These are phyloP conservation scores for Pichia manshurica DNA, from an alignment of 805 yeast genomes.

Conservation along the genomic window DNA sequence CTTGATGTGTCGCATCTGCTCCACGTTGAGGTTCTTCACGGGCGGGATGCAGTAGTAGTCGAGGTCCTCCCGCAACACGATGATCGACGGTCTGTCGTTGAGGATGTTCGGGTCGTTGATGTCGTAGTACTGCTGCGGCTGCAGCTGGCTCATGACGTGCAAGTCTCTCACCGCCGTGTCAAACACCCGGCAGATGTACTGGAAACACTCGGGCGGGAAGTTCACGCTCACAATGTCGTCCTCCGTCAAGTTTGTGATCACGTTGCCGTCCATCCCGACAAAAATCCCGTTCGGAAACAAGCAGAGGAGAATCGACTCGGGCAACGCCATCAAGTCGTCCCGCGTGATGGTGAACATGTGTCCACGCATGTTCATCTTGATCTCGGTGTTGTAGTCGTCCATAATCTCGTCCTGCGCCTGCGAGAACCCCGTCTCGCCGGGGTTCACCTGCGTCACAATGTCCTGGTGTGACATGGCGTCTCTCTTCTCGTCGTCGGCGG, in stretches of 20 bases:
- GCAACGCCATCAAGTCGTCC: conserved; percentile 85
- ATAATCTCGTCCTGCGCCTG: conserved; percentile 17
- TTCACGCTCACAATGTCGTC: conserved; percentile 76
- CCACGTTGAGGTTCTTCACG: conserved; percentile 44
- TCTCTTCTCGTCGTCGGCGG: background rate
- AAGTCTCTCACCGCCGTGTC: conserved; percentile 62
- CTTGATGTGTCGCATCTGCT: conserved; percentile 64
- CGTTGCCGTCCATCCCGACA: conserved; percentile 68
- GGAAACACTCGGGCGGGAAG: conserved; percentile 81
- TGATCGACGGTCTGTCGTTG: conserved; percentile 79
- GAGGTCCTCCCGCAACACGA: conserved; percentile 87
- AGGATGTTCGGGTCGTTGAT: conserved; percentile 54
- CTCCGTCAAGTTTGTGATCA: conserved; percentile 72
- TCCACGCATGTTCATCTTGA: conserved; percentile 76
- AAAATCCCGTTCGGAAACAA: conserved; percentile 89
- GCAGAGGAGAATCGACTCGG: conserved; percentile 83
- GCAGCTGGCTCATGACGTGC: conserved; percentile 34
- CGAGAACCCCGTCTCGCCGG: conserved; percentile 15
- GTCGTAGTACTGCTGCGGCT: conserved; percentile 26
- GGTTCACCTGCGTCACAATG: conserved; percentile 69
- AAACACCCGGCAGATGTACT: conserved; percentile 71
- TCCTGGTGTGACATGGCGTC: conserved; percentile 30
- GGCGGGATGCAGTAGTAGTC: conserved; percentile 92
- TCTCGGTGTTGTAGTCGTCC: conserved; percentile 58
- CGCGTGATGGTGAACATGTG: conserved; percentile 67